Evolutionary conservation across 176 grass and related monocot genomes (phyloP).

Genomic region (Triticum aestivum): IWGSC_CS_RefSeq_v2.1 NC_057807.1:307714696-307715195

Average conservation of each 20-base stretch:
- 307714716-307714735: constrained; percentile 67
- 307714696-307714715: constrained; percentile 65
- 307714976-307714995: constrained; percentile 62
- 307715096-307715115: constrained; percentile 62
- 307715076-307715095: constrained; percentile 72
- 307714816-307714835: constrained; percentile 72
- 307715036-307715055: constrained; percentile 69
- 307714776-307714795: constrained; percentile 55
- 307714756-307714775: constrained; percentile 58
- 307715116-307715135: constrained; percentile 61
- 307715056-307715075: constrained; percentile 56
- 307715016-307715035: constrained; percentile 76
- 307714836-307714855: constrained; percentile 60
- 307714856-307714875: constrained; percentile 55
- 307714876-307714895: constrained; percentile 75
- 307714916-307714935: constrained; percentile 59
- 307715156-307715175: constrained; percentile 45
- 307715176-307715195: constrained; percentile 39
- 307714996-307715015: constrained; percentile 74
- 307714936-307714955: constrained; percentile 53
- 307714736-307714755: constrained; percentile 77
- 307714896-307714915: constrained; percentile 65
- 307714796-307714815: constrained; percentile 82
- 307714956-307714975: constrained; percentile 59
- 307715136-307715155: constrained; percentile 55